Conservation (phyloP, 352 stramenopile genomes). For the Phytophthora syringae region DNA sequence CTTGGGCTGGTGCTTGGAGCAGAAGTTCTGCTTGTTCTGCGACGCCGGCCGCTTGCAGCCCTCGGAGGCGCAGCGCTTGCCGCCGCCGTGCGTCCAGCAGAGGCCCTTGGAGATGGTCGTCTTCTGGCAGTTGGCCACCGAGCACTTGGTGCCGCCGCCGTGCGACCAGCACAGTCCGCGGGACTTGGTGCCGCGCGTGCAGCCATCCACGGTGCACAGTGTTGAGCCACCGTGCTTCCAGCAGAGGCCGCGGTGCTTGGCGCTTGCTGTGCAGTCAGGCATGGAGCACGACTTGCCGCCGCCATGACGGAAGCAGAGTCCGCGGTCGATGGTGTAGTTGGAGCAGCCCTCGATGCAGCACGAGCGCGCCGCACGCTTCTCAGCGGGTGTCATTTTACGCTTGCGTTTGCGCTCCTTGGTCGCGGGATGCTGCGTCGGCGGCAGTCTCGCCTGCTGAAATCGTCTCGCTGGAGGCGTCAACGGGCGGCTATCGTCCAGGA, state of each 20-base stretch:
- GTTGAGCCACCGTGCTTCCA: conserved; percentile 38
- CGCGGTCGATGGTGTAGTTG: conserved; percentile 64
- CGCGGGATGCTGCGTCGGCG: conserved; percentile 3
- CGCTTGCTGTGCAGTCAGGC: conserved; percentile 49
- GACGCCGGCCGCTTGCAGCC: conserved; percentile 56
- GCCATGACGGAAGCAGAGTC: conserved; percentile 48
- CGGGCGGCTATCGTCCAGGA: conserved; percentile 28
- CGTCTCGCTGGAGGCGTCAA: conserved; percentile 11
- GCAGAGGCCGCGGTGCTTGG: conserved; percentile 56
- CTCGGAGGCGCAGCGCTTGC: conserved; percentile 42
- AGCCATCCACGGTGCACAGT: conserved; percentile 17
- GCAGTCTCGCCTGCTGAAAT: conserved; percentile 6
- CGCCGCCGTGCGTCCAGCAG: conserved; percentile 54
- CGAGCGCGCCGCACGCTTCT: conserved; percentile 46
- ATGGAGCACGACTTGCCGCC: conserved; percentile 58
- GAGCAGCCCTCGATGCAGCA: conserved; percentile 53
- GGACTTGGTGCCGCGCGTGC: conserved; percentile 44
- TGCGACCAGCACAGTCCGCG: conserved; percentile 59
- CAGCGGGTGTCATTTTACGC: conserved; percentile 6
- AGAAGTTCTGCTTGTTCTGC: conserved; percentile 40
- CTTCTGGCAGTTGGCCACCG: conserved; percentile 15
- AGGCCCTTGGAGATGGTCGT: conserved; percentile 13
- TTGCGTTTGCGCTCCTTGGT: conserved; percentile 13
- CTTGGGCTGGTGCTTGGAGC: conserved; percentile 25
- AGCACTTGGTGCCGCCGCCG: conserved; percentile 28